Conservation (phyloP, 805 yeast genomes). For the Starmerella potacharoeniae region DNA sequence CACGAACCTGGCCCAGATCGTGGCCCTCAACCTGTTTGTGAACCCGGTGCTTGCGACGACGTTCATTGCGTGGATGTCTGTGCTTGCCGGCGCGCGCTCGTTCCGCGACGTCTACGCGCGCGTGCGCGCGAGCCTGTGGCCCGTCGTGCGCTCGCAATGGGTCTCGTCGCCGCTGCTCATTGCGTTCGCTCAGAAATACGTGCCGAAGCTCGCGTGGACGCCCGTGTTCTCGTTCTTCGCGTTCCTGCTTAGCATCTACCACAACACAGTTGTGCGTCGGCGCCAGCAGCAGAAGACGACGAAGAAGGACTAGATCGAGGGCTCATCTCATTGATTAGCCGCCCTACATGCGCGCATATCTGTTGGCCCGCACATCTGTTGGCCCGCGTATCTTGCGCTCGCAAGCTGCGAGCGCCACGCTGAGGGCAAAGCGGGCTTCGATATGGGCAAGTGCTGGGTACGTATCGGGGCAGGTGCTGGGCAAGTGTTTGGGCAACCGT, state of each 20-base stretch:
- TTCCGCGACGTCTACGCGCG: slow-evolving; percentile 24
- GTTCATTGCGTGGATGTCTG: slow-evolving; percentile 29
- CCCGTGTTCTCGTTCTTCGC: slow-evolving; percentile 32
- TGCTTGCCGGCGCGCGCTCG: slow-evolving; percentile 31
- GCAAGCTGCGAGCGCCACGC: no score
- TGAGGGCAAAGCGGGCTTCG: no score
- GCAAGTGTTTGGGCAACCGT: no score
- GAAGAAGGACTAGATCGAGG: slow-evolving; percentile 1
- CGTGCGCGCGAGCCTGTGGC: slow-evolving; percentile 26
- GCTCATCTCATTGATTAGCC: no score
- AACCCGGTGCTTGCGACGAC: slow-evolving; percentile 28
- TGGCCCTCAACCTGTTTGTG: slow-evolving; percentile 28
- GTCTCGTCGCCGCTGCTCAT: slow-evolving; percentile 29
- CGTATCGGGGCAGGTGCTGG: no score
- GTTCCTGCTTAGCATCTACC: slow-evolving; percentile 31
- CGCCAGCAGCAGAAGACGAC: slow-evolving; percentile 11
- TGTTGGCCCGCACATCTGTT: no score
- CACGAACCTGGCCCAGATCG: slow-evolving; percentile 27
- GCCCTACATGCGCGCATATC: no score
- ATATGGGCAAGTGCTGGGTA: no score
- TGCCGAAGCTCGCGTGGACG: slow-evolving; percentile 33
- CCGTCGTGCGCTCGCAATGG: slow-evolving; percentile 31
- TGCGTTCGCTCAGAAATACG: slow-evolving; percentile 31
- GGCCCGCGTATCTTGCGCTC: no score
- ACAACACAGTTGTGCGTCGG: slow-evolving; percentile 30